These are phyloP conservation scores for Oemleria cerasiformis DNA, from an alignment of 306 rosid species.

Conservation along the genomic window DNA sequence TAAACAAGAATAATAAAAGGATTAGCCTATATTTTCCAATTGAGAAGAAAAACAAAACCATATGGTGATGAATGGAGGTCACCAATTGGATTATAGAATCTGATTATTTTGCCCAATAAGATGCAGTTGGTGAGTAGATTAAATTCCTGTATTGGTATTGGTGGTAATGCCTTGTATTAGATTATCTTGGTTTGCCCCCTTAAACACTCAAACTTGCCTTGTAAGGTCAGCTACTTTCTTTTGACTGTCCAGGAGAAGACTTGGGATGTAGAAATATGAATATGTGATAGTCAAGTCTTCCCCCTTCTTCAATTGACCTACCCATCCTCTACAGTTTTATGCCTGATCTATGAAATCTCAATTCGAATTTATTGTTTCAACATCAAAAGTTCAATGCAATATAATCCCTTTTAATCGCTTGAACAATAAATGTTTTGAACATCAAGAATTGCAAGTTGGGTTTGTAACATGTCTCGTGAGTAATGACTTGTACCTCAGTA, in stretches of 20 bases:
- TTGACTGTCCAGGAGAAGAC: slow-evolving; percentile 14
- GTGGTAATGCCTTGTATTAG: background rate
- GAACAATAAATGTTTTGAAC: too few relatives aligned
- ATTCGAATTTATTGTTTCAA: too few relatives aligned
- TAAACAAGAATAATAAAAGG: background rate
- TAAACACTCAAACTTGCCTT: background rate
- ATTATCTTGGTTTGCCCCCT: background rate
- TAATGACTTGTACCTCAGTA: too few relatives aligned
- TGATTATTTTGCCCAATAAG: background rate
- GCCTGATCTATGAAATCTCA: too few relatives aligned
- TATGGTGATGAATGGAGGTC: background rate
- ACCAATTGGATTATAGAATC: background rate
- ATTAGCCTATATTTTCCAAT: background rate
- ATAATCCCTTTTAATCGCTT: too few relatives aligned
- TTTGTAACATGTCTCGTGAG: too few relatives aligned
- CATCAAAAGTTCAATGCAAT: too few relatives aligned
- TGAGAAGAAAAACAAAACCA: background rate
- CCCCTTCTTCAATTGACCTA: too few relatives aligned
- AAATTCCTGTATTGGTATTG: background rate
- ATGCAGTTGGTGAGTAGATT: background rate
- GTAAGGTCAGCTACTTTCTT: background rate
- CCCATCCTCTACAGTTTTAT: too few relatives aligned
- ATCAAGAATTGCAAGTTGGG: too few relatives aligned
- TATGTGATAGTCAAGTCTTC: slow-evolving; percentile 12
- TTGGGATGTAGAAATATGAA: background rate